Base-by-base conservation (phyloP, 2,329 filamentous ascomycete genomes). In the Aspergillus novofumigatus region DNA sequence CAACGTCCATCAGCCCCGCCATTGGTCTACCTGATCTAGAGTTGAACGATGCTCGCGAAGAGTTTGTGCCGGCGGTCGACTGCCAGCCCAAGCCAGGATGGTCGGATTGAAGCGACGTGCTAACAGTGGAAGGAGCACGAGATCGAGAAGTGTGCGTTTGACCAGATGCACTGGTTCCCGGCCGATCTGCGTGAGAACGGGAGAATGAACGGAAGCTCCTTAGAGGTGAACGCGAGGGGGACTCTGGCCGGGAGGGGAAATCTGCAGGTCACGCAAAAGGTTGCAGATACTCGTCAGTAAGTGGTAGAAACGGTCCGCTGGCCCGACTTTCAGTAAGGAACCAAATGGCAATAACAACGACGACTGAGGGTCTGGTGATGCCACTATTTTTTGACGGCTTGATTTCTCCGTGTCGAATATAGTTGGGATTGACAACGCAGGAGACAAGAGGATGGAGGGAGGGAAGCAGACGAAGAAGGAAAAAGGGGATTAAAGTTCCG, bases 1-100 rank as follows among this genome's bases (percentile, higher is more conserved):
- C 91, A 53, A 88, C 81, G 68, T 88, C 86, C 80, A 91, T 84
- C 73, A 85, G 83, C 68, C 84, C 84, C 54, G 85, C 81, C 78
- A 87, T 86, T 64, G 71, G 67, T 59, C 71, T 69, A 54, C 73
- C 72, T 17, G 75, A 67, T 55, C 71, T 65, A 52, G 73, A 71
- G 59, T 73, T 73, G 56, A 72, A 75, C 1, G 72, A 74, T 11
- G 65, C 64, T 49, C 71, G 67, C 14, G 72, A 72, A 25, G 65
- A 65, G 57, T 73, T 72, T 55, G 65, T 63, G 48, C 67, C 64
- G n/a, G 61, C 35, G 48, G 60, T 59, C n/a, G 62, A 55, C 35
- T 63, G 60, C 42, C 56, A 55, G 51, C 49, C 55, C 6, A 64
- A 55, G 21, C 62, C 64, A 14, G 62, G 60, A 41, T 59, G 53